phyloP scores from a whole-genome alignment of 139 green algal species.

The Chlamydomonas eustigma region DNA sequence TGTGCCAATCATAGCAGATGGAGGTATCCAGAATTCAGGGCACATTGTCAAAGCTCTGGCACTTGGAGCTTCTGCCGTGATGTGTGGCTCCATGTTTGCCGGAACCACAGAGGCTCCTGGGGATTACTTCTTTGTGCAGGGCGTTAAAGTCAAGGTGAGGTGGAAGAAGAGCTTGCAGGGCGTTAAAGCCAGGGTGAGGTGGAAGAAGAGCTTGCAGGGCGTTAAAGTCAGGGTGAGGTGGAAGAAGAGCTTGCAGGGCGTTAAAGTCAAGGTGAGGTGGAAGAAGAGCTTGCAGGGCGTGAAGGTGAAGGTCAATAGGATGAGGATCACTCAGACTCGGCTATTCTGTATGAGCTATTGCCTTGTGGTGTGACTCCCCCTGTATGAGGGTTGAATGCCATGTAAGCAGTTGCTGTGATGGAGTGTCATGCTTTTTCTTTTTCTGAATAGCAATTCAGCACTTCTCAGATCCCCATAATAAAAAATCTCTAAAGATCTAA shows the following conservation, averaged over 20 bases:
- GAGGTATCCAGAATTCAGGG: slow-evolving; percentile 93
- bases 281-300: background rate
- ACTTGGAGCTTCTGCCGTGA: slow-evolving; percentile 90
- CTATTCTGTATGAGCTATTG: no score
- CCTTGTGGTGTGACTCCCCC: no score
- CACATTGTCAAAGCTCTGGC: slow-evolving; percentile 95
- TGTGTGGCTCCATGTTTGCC: slow-evolving; percentile 95
- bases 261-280: background rate
- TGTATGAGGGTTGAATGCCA: no score
- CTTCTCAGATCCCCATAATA: no score
- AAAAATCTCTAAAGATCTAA: no score
- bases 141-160: slow-evolving; percentile 71
- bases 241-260: background rate
- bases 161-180: background rate
- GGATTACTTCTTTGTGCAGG: slow-evolving; percentile 75
- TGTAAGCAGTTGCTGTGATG: no score
- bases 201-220: background rate
- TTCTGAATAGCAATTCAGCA: no score
- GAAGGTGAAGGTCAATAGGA: background rate
- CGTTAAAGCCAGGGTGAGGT: background rate
- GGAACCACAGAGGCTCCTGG: slow-evolving; percentile 91
- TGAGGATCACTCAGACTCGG: no score
- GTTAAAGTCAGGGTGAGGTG: background rate
- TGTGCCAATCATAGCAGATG: slow-evolving; percentile 94
- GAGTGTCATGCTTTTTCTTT: no score